phyloP scores from a whole-genome alignment of 768 basidiomycete genomes.

The Krasilnikovozyma curviuscula region DNA sequence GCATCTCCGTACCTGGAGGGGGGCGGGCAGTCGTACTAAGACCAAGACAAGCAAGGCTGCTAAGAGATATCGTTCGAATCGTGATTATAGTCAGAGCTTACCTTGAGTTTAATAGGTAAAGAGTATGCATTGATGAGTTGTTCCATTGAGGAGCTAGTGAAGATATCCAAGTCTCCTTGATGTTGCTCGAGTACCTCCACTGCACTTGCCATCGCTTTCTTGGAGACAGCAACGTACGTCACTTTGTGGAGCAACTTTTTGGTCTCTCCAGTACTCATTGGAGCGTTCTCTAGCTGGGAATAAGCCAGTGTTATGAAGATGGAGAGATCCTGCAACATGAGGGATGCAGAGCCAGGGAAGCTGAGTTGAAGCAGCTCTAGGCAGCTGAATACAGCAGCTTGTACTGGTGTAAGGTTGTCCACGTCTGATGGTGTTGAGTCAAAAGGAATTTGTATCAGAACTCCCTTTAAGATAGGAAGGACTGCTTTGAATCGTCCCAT shows the following conservation, averaged over 20 bases:
- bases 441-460: constrained; percentile 51
- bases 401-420: constrained; percentile 39
- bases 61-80: neutral
- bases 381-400: constrained; percentile 55
- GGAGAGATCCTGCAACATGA: constrained; percentile 63
- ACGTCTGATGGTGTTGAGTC: constrained; percentile 78
- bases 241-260: constrained; percentile 27
- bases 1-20: constrained; percentile 77
- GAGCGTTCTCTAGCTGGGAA: constrained; percentile 34
- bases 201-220: constrained; percentile 66
- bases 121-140: constrained; percentile 5
- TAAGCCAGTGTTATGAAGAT: constrained; percentile 75
- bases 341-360: constrained; percentile 42
- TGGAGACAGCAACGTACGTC: constrained; percentile 76
- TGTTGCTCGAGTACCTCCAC: constrained; percentile 57
- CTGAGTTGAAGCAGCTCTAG: constrained; percentile 48
- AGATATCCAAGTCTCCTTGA: constrained; percentile 43
- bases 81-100: neutral
- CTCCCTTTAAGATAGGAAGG: constrained; percentile 60
- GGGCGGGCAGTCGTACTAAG: constrained; percentile 77
- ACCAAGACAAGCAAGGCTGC: neutral
- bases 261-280: neutral
- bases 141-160: constrained; percentile 65
- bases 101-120: constrained; percentile 8
- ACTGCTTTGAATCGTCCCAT: constrained; percentile 45